Evolutionary conservation across 78 protist species (phyloP), one percentile per base, ranked within the genome.

Genomic region (Corallochytrium limacisporum): DNA sequence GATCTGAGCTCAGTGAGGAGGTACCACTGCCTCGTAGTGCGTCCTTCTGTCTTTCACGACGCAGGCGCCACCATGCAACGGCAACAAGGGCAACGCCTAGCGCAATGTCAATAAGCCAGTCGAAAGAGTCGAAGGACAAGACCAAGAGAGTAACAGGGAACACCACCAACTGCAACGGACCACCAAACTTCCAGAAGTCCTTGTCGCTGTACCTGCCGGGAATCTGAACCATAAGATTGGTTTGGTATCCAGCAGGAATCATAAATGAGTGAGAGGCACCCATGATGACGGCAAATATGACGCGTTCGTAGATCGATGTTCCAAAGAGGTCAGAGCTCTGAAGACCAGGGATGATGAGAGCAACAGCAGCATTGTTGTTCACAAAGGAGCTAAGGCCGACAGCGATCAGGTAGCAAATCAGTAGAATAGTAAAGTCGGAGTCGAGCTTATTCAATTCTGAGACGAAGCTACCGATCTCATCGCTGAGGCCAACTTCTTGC

Each of bases 311-410:
- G 22, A 29, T n/a, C 29, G 65, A 42, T 9, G 65, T 22, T 10
- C 12, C 65, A 12, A 26, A 16, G 9, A 61, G 9, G n/a, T 16
- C 15, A 18, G 65, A 61, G 18, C 18, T 20, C 12, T 26, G 43
- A 24, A 61, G 39, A 43, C 15, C 26, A 18, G 65, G 65, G 12
- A 61, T 16, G 33, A 61, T 16, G 12, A 61, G 65, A 15, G 65
- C 65, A 10, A 61, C 65, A 20, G 65, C 65, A 9, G 65, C 65
- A 37, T 61, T 61, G 48, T 61, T 61, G 49, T 61, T 61, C 29
- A 61, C 26, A 22, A 61, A 37, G 9, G 65, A 61, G 10, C 44
- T 29, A 9, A 61, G 22, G 10, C 15, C 43, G 12, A 26, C 12
- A 12, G 65, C 65, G 29, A 37, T 16, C 26, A 61, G 43, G 49